Percentiles rank a stretch among this genome's conserved stretches.
These are phyloP conservation scores for Penicillium salamii DNA, from an alignment of 495 filamentous ascomycete species.

Conservation along the genomic window DNA sequence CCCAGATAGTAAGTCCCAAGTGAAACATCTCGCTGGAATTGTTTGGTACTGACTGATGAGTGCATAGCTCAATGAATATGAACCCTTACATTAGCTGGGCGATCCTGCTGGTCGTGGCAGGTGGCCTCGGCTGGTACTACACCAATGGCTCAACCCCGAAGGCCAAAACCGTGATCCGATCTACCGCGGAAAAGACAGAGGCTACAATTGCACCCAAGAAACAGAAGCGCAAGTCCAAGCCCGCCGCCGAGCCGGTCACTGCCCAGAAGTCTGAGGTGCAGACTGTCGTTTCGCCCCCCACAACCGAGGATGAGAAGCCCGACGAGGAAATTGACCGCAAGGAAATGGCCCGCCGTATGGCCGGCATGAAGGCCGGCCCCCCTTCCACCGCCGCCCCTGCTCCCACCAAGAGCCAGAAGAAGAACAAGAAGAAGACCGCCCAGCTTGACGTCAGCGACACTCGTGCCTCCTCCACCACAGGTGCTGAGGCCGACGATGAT, in stretches of 20 bases:
- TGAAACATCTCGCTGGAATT: neutral
- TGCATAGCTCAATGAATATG: constrained; percentile 34
- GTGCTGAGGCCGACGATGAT: constrained; percentile 80
- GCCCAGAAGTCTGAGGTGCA: constrained; percentile 33
- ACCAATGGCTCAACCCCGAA: constrained; percentile 38
- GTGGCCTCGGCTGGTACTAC: constrained; percentile 48
- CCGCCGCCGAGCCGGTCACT: constrained; percentile 27
- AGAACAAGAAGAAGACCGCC: constrained; percentile 54
- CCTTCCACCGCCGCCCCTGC: constrained; percentile 38
- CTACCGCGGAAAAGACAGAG: constrained; percentile 37
- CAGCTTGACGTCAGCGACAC: constrained; percentile 33
- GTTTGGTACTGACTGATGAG: constrained; percentile 13
- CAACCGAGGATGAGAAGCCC: constrained; percentile 42
- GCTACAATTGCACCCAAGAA: constrained; percentile 35
- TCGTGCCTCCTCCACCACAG: constrained; percentile 66
- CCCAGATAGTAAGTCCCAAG: constrained; percentile 11
- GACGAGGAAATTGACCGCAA: constrained; percentile 63
- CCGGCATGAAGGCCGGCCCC: constrained; percentile 62
- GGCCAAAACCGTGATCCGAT: constrained; percentile 28
- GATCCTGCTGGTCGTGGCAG: constrained; percentile 51
- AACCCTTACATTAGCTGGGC: constrained; percentile 56
- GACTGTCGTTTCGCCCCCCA: constrained; percentile 37
- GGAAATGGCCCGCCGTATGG: constrained; percentile 71
- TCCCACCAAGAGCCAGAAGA: constrained; percentile 50
- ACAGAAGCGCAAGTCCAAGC: constrained; percentile 40